Conservation (phyloP, 441 rosid species). For the Populus hybrid region DNA sequence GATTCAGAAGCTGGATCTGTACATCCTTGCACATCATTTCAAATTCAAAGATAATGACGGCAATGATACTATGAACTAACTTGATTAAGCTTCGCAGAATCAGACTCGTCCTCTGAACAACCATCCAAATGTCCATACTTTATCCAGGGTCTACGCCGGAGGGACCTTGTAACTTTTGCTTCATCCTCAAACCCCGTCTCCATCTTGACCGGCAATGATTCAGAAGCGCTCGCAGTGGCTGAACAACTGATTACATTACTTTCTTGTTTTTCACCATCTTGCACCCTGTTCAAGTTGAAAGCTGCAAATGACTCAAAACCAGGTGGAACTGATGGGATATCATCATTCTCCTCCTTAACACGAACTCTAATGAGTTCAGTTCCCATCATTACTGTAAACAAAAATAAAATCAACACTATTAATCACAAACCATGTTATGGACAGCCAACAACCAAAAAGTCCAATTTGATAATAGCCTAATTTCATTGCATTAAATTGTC, state of each 20-base stretch:
- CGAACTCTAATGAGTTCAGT: constrained; percentile 84
- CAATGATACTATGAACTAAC: constrained; percentile 32
- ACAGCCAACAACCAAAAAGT: not conserved
- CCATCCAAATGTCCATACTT: constrained; percentile 46
- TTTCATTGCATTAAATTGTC: not conserved
- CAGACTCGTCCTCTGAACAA: constrained; percentile 49
- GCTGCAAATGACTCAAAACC: constrained; percentile 91
- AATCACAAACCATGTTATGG: not conserved
- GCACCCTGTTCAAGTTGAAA: constrained; percentile 52
- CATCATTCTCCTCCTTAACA: constrained; percentile 84
- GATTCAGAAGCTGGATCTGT: constrained; percentile 6
- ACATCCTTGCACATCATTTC: constrained; percentile 6
- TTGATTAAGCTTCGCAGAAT: constrained; percentile 47
- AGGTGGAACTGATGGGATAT: constrained; percentile 86
- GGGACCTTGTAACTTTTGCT: constrained; percentile 43
- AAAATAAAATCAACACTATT: constrained; percentile 1
- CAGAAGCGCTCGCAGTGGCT: constrained; percentile 42
- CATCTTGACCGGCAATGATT: constrained; percentile 37
- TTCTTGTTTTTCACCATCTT: constrained; percentile 40
- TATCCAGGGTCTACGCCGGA: constrained; percentile 69
- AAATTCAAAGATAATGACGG: not conserved
- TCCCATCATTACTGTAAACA: constrained; percentile 61
- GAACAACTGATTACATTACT: constrained; percentile 31
- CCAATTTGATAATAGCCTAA: not conserved
- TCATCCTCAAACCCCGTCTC: constrained; percentile 41